phyloP scores from a whole-genome alignment of 805 yeast species.

The Metschnikowia drakensbergensis region DNA sequence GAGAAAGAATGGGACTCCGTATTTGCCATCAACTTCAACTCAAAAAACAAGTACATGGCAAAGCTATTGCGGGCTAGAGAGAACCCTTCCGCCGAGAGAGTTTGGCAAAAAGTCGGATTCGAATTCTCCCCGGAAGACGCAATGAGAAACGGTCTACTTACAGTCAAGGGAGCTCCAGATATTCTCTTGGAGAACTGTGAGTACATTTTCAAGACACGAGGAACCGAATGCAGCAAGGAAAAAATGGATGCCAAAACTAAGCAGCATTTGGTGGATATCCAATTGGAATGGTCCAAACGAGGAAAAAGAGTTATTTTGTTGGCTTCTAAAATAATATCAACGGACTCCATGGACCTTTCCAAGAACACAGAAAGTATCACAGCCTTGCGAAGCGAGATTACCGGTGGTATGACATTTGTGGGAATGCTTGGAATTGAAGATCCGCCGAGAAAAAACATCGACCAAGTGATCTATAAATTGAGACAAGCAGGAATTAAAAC shows the following conservation, averaged over 20 bases:
- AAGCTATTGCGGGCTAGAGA: conserved; percentile 22
- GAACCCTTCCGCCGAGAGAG: conserved; percentile 1
- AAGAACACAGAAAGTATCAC: conserved; percentile 14
- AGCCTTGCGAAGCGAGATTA: conserved; percentile 15
- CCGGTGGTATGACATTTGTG: conserved; percentile 23
- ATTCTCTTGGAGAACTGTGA: conserved; percentile 32
- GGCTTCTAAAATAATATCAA: conserved; percentile 23
- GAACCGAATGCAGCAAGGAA: conserved; percentile 4
- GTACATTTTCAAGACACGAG: conserved; percentile 8
- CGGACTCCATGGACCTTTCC: conserved; percentile 10
- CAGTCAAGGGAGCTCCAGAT: conserved; percentile 48
- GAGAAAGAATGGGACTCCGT: conserved; percentile 21
- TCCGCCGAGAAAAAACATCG: conserved; percentile 39
- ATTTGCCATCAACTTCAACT: conserved; percentile 40
- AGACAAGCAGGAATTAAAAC: conserved; percentile 40
- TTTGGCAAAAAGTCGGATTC: conserved; percentile 8
- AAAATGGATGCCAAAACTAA: conserved; percentile 17
- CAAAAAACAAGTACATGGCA: conserved; percentile 45
- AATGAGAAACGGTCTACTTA: conserved; percentile 18
- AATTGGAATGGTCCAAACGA: conserved; percentile 31
- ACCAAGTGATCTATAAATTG: conserved; percentile 28
- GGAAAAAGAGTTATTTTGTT: conserved; percentile 36
- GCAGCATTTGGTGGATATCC: conserved; percentile 22
- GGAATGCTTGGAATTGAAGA: conserved; percentile 44
- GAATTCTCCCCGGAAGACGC: conserved; percentile 11